phyloP scores from a whole-genome alignment of 2,329 filamentous ascomycete genomes.

The Emergomyces orientalis region DNA sequence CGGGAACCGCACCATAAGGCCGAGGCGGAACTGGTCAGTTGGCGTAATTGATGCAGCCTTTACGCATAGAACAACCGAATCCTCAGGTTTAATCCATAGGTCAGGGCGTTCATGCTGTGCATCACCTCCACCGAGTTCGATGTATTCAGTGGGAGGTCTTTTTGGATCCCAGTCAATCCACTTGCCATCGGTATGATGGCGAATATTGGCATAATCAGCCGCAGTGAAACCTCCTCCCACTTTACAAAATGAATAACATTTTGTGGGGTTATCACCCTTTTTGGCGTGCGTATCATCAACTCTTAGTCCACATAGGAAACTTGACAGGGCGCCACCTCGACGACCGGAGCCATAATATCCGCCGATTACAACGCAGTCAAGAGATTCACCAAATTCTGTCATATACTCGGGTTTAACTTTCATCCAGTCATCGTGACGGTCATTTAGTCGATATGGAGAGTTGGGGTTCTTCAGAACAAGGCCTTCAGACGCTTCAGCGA shows the following conservation, averaged over 20 bases:
- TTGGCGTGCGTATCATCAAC: slow-evolving; percentile 59
- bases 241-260: slow-evolving; percentile 91
- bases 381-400: slow-evolving; percentile 85
- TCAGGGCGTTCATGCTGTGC: slow-evolving; percentile 72
- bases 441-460: slow-evolving; percentile 76
- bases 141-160: slow-evolving; percentile 64
- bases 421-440: slow-evolving; percentile 91
- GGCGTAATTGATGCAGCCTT: slow-evolving; percentile 72
- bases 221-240: slow-evolving; percentile 88
- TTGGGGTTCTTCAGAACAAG: slow-evolving; percentile 88
- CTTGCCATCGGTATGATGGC: slow-evolving; percentile 78
- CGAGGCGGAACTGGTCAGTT: slow-evolving; percentile 69
- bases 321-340: slow-evolving; percentile 72
- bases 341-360: slow-evolving; percentile 86
- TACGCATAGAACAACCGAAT: slow-evolving; percentile 78
- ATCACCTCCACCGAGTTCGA: slow-evolving; percentile 73
- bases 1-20: slow-evolving; percentile 77
- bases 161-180: slow-evolving; percentile 78
- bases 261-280: slow-evolving; percentile 51
- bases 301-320: slow-evolving; percentile 80
- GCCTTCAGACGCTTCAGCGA: slow-evolving; percentile 80
- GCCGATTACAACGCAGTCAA: slow-evolving; percentile 83
- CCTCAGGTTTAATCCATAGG: slow-evolving; percentile 81
- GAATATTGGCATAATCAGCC: slow-evolving; percentile 74
- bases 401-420: slow-evolving; percentile 99